Evolutionary conservation across 129 eudicot species (phyloP).

Genomic region (Tagetes erecta): DNA sequence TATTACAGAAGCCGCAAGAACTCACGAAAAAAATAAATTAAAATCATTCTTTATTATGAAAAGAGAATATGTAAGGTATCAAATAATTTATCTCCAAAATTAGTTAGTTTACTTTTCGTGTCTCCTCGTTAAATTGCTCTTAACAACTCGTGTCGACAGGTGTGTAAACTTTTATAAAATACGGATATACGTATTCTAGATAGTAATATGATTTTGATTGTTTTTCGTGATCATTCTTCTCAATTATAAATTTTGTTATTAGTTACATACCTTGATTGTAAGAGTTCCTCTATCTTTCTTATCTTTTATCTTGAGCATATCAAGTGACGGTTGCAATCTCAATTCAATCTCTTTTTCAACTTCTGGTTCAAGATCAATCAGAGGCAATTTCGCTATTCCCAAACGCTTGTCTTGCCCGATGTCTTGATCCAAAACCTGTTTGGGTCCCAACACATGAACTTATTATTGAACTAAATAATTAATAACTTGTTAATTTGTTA

Average conservation of each 20-base stretch:
- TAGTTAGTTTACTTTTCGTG: too few species aligned
- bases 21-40: too few species aligned
- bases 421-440: constrained; percentile 92
- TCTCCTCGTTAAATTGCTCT: too few species aligned
- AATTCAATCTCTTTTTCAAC: constrained; percentile 64
- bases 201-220: too few species aligned
- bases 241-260: background rate
- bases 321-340: constrained; percentile 80
- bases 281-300: constrained; percentile 96
- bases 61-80: too few species aligned
- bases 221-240: too few species aligned
- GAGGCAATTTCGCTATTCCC: constrained; percentile 69
- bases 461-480: background rate
- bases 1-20: too few species aligned
- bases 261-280: constrained; percentile 63
- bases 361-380: constrained; percentile 67
- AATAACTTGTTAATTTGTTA: background rate
- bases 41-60: too few species aligned
- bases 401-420: constrained; percentile 91
- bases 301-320: constrained; percentile 90
- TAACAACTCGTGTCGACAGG: too few species aligned
- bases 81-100: too few species aligned
- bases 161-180: too few species aligned
- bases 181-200: too few species aligned
- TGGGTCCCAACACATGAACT: background rate